Conservation (phyloP, 441 rosid genomes). For the Euphorbia celastroides region DNA sequence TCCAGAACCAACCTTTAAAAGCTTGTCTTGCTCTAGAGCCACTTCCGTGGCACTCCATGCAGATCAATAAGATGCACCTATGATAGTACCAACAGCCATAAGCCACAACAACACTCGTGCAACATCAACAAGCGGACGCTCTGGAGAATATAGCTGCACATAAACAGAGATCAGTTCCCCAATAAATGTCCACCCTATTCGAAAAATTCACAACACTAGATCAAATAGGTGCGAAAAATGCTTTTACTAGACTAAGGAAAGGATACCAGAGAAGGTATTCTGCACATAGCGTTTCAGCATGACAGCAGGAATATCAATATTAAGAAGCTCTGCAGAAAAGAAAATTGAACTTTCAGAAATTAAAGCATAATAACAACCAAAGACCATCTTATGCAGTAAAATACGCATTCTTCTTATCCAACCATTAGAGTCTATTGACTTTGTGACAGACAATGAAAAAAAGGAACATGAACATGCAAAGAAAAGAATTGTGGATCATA, state of each 20-base stretch:
- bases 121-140: conserved; percentile 79
- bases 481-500: conserved; percentile 14
- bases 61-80: conserved; percentile 96
- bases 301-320: conserved; percentile 81
- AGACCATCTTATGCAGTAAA: not conserved
- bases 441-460: not conserved
- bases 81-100: conserved; percentile 90
- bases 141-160: conserved; percentile 93
- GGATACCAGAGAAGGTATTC: conserved; percentile 50
- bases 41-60: conserved; percentile 96
- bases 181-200: conserved; percentile 6
- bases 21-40: conserved; percentile 75
- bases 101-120: conserved; percentile 99
- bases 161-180: conserved; percentile 36
- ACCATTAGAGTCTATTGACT: not conserved
- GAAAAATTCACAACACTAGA: not conserved
- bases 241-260: conserved; percentile 11
- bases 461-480: not conserved
- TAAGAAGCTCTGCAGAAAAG: conserved; percentile 66
- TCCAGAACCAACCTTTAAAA: conserved; percentile 54
- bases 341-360: not conserved
- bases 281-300: conserved; percentile 64
- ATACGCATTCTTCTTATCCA: not conserved
- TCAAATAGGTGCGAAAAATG: not conserved
- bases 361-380: not conserved